Percentiles rank a stretch among this genome's conserved stretches.
Conservation (phyloP, 2,329 filamentous ascomycete genomes). For the Uncinocarpus reesii region DNA sequence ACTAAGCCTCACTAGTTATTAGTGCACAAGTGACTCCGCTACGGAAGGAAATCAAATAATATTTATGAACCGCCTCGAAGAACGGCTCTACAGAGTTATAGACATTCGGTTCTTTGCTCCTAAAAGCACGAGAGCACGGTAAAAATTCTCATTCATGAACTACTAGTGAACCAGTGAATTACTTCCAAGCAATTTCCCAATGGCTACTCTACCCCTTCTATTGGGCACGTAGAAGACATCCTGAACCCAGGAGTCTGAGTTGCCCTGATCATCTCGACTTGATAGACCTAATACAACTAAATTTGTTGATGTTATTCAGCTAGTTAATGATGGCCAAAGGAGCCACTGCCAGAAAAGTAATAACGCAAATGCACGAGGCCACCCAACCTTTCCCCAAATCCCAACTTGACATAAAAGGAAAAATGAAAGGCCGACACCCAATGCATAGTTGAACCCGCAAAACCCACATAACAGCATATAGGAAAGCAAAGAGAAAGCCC, state of each 20-base stretch:
- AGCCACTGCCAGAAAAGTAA: not conserved
- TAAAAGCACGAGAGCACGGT: too few relatives aligned
- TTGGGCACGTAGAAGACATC: too few relatives aligned
- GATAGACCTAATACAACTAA: not conserved
- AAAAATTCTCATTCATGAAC: too few relatives aligned
- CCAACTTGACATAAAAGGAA: not conserved
- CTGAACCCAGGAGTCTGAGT: not conserved
- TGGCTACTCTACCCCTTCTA: too few relatives aligned
- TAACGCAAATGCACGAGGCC: not conserved
- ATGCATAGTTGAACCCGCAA: not conserved
- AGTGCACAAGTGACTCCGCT: too few relatives aligned
- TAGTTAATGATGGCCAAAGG: not conserved
- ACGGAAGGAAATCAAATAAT: too few relatives aligned
- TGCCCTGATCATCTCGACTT: not conserved
- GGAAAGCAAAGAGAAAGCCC: not conserved
- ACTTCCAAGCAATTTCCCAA: too few relatives aligned
- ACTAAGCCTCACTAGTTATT: too few relatives aligned
- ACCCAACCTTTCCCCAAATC: not conserved
- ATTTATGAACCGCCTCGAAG: too few relatives aligned
- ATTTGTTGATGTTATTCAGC: not conserved
- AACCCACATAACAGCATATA: not conserved
- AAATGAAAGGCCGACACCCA: not conserved
- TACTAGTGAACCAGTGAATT: too few relatives aligned
- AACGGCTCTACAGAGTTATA: too few relatives aligned
- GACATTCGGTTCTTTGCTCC: too few relatives aligned